Evolutionary conservation across 805 yeast species (phyloP), one percentile per base, ranked within the genome.

Genomic region (Lipomyces oligophaga): DNA sequence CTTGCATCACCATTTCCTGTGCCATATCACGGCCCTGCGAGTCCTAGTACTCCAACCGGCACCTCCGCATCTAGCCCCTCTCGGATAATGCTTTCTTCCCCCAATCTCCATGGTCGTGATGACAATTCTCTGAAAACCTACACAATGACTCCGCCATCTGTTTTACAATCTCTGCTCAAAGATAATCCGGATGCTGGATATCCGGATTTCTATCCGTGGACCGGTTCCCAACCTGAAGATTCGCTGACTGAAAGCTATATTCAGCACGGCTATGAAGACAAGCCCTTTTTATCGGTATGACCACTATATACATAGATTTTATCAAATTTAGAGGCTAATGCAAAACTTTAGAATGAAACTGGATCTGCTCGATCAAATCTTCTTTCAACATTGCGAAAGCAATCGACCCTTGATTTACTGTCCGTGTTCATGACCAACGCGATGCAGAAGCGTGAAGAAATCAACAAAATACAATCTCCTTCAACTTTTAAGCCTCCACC

Each of bases 191-290:
- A 44, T 13, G 38, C 47, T 24, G 54, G 52, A 5, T 83, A 75
- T 57, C 95, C 95, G 0, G 95, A 85, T 62, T 84, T 77, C 60
- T 66, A 64, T 32, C 82, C 87, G 0, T 85, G 94, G 93, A 67
- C 68, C 32, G 86, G 80, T 57, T 71, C 74, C 4, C 53, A 70
- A 7, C 69, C 68, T 8, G 87, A 82, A 48, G 80, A 78, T 54
- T 70, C 66, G 3, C 63, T 78, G 21, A 74, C 81, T 58, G 71
- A 74, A 40, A 74, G 69, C 27, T 71, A 74, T 59, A 68, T 85
- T 34, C 86, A 81, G 54, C 79, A 82, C 58, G 96, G 96, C 5
- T 79, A 74, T 55, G 74, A 73, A 47, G 87, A 84, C 58, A 53
- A 53, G 38, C 57, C 56, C 10, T 53, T 38, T 33, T 26, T 51